Evolutionary conservation across 1,284 basidiomycete species (phyloP).

Genomic region (Exobasidium cylindrosporum): DNA sequence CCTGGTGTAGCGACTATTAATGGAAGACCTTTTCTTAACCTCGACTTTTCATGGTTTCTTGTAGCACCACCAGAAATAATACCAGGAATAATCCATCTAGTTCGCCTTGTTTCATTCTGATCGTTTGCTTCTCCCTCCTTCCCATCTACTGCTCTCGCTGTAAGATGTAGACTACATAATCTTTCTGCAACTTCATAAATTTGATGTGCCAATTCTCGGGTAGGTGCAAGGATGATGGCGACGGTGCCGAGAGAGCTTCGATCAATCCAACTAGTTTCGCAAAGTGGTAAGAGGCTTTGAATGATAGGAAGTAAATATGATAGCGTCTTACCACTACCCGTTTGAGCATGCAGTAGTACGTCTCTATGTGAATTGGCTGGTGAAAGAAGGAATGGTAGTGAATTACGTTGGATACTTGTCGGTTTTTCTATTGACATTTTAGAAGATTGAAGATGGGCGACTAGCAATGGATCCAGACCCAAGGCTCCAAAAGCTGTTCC

Average conservation of each 20-base stretch:
- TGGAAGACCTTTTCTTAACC: slow-evolving; percentile 69
- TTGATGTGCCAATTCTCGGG: slow-evolving; percentile 90
- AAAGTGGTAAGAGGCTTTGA: slow-evolving; percentile 86
- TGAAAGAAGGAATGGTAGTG: slow-evolving; percentile 71
- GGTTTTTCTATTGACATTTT: slow-evolving; percentile 80
- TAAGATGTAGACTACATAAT: slow-evolving; percentile 57
- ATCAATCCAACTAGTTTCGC: slow-evolving; percentile 65
- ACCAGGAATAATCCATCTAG: slow-evolving; percentile 88
- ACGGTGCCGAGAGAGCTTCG: slow-evolving; percentile 75
- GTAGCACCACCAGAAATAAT: slow-evolving; percentile 75
- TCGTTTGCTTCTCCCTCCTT: slow-evolving; percentile 64
- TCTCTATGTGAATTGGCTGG: slow-evolving; percentile 62
- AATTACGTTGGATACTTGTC: slow-evolving; percentile 83
- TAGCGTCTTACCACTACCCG: slow-evolving; percentile 95
- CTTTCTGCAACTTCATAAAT: slow-evolving; percentile 72
- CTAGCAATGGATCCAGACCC: slow-evolving; percentile 76
- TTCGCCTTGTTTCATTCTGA: slow-evolving; percentile 48
- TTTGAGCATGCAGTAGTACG: slow-evolving; percentile 93
- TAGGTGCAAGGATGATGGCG: slow-evolving; percentile 90
- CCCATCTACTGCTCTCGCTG: not conserved
- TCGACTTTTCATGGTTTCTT: slow-evolving; percentile 70
- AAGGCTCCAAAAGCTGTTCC: slow-evolving; percentile 60
- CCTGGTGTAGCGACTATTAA: slow-evolving; percentile 72
- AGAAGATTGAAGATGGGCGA: slow-evolving; percentile 67
- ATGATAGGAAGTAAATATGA: slow-evolving; percentile 92